Evolutionary conservation across 495 filamentous ascomycete genomes (phyloP), one percentile per base, ranked within the genome.

Genomic region (Xylaria telfairii): DNA sequence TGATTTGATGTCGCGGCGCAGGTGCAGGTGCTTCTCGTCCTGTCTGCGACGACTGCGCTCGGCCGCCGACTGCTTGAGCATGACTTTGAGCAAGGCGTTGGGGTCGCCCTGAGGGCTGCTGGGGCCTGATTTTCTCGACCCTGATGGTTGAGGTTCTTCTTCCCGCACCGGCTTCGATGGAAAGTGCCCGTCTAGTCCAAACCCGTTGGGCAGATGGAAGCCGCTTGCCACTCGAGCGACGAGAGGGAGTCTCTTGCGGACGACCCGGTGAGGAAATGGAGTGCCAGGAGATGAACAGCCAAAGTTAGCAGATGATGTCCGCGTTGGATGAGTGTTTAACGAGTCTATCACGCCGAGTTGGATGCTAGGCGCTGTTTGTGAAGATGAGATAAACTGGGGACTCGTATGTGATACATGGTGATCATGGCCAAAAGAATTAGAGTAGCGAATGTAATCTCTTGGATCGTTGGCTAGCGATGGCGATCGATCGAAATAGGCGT

Each of bases 11-110:
- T 71, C 53, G 21, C 41, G 63, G 17, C 63, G 62, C 62, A 41
- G 37, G 32, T 70, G 69, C 42, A 41, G 8, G 53, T 70, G 59
- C 53, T 78, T 78, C 47, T 78, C 74, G 21, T 75, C 73, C 7
- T 71, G 54, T n/a, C 75, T 72, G 9, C 72, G 76, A 70, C 89
- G 93, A 70, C 88, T 93, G 80, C 96, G 94, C 71, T 98, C 95
- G 24, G 87, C 87, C 8, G 89, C 87, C 7, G 90, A 92, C 44
- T 98, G 84, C 76, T 96, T 96, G 5, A 92, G 86, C 1, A 70
- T 61, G 9, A 68, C 62, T 28, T 56, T 76, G n/a, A 71, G 68
- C 24, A 75, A 15, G 4, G 73, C 56, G 4, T 71, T 67, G 3
- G 65, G 56, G 19, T 68, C 71, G 9, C 70, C 65, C n/a, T 34